phyloP scores from a whole-genome alignment of 2,329 filamentous ascomycete species.

The Neobulgaria alba region DNA sequence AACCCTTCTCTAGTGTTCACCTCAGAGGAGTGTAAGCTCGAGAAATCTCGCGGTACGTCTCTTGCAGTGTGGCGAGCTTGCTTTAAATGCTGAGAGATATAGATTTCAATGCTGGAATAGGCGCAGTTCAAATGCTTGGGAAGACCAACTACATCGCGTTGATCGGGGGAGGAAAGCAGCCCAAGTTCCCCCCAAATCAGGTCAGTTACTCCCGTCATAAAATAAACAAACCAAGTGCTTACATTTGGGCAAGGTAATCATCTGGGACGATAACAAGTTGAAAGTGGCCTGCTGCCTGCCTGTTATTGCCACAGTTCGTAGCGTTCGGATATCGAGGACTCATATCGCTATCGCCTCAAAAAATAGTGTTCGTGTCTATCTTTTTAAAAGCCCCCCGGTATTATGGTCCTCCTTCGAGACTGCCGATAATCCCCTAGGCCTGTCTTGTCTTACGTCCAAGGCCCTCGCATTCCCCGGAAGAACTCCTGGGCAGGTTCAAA shows the following conservation, averaged over 20 bases:
- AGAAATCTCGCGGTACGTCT: constrained; percentile 46
- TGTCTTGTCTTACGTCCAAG: constrained; percentile 69
- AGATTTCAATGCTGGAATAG: constrained; percentile 78
- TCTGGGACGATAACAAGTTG: constrained; percentile 84
- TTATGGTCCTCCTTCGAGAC: constrained; percentile 75
- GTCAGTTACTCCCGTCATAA: constrained; percentile 32
- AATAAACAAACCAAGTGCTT: constrained; percentile 5
- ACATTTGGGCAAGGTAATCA: constrained; percentile 50
- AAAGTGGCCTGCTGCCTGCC: constrained; percentile 69
- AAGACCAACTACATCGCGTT: constrained; percentile 81
- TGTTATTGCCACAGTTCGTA: constrained; percentile 70
- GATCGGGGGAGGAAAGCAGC: constrained; percentile 77
- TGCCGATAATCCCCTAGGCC: constrained; percentile 69
- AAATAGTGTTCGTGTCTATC: constrained; percentile 74
- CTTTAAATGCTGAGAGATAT: constrained; percentile 12
- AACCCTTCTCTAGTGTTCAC: constrained; percentile 52
- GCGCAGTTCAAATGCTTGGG: constrained; percentile 77
- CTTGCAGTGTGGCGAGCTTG: not conserved
- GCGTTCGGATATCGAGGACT: constrained; percentile 66
- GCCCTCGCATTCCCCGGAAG: constrained; percentile 80
- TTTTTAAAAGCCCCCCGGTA: constrained; percentile 63
- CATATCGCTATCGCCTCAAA: constrained; percentile 74
- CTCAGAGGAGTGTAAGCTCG: constrained; percentile 62
- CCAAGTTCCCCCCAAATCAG: constrained; percentile 84
- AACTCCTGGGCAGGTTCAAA: constrained; percentile 77